Evolutionary conservation across 768 basidiomycete genomes (phyloP), one percentile per base, ranked within the genome.

Genomic region (Lactarius hatsudake): DNA sequence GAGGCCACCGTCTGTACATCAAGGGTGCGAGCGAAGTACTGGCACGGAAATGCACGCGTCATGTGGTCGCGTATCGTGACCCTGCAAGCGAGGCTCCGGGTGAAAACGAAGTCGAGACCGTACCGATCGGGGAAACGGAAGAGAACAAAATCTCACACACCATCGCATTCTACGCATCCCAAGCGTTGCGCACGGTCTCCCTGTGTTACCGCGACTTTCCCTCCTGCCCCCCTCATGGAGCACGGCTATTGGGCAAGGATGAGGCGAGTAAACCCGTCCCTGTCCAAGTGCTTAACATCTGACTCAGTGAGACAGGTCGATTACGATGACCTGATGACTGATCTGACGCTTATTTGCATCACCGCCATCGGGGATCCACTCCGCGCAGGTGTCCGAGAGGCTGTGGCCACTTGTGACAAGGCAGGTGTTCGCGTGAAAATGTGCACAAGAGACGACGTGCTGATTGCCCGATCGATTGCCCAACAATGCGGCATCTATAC

Each of bases 121-220:
- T 74, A 65, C 76, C 76, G 1, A 93, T 97, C 65, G 87, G 87
- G 71, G 80, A 88, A 17, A 86, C 98, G 30, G 26, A 28, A 28
- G 81, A 82, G 67, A 88, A 90, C 73, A 98, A 98, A 74, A 93
- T 98, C 75, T 84, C 83, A 26, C 85, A 91, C 58, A 97, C 96
- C 17, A 98, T 96, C 78, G 96, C 96, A 71, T 96, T 96, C 78
- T 98, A 99, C 75, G 95, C 96, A 73, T 96, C 96, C 77, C 96
- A 98, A 79, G 91, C 88, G 17, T 87, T 98, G 9, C 87, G 96
- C 60, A 98, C 97, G 1, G 93, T 99, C 71, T 94, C 96, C 0
- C 78, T 98, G 55, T 97, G 96, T 76, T 98, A 98, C 74, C 84
- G 88, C 59, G 96, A 99, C 74, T 88, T 97, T 65, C 75, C 86